Conservation (phyloP, 225 moss, liverwort and hornwort species). For the Pleurozium schreberi region DNA sequence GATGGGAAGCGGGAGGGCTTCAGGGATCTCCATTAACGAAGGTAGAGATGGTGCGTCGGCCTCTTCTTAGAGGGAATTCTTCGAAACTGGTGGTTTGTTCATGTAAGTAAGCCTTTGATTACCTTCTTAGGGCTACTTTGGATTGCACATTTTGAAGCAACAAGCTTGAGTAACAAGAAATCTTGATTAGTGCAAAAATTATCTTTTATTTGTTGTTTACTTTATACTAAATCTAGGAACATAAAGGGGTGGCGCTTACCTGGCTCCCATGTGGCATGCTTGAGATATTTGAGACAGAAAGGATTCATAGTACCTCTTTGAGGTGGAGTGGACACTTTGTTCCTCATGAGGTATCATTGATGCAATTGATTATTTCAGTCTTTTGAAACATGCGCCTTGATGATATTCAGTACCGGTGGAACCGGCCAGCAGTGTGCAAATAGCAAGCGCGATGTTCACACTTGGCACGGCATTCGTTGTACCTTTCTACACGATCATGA, state of each 20-base stretch:
- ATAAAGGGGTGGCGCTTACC: neutral
- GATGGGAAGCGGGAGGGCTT: constrained; percentile 13
- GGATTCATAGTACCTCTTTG: neutral
- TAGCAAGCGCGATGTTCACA: constrained; percentile 66
- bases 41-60: neutral
- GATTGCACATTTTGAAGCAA: neutral
- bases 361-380: neutral
- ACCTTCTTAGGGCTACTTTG: neutral
- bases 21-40: constrained; percentile 1
- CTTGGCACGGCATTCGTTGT: constrained; percentile 83
- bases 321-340: neutral
- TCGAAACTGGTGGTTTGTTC: constrained; percentile 31
- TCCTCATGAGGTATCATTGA: neutral
- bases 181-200: neutral
- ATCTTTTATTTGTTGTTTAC: neutral
- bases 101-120: constrained; percentile 7
- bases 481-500: constrained; percentile 89
- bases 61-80: neutral
- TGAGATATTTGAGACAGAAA: neutral
- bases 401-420: constrained; percentile 28
- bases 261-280: neutral
- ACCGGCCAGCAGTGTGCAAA: constrained; percentile 48
- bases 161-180: neutral
- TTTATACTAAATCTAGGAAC: neutral
- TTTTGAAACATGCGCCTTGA: neutral